phyloP scores from a whole-genome alignment of 163 green algal genomes.

The Scenedesmus sp. region DNA sequence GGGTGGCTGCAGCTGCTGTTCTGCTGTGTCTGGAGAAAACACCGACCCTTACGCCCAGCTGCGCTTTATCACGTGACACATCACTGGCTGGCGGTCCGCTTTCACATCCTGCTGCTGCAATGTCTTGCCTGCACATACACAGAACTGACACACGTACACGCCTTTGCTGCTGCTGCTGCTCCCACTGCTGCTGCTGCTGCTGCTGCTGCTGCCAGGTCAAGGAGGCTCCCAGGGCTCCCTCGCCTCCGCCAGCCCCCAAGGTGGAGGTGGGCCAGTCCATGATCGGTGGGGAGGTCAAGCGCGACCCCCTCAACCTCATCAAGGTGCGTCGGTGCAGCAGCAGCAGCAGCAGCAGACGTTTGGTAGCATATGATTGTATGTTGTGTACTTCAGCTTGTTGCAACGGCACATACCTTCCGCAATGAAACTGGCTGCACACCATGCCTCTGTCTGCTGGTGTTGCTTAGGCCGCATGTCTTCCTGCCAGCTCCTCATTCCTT shows the following conservation, averaged over 20 bases:
- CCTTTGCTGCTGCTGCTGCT: neutral
- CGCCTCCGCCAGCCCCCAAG: conserved; percentile 27
- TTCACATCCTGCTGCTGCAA: neutral
- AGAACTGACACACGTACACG: neutral
- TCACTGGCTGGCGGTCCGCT: too few species aligned
- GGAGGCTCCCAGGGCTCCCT: conserved; percentile 18
- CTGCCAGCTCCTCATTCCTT: too few species aligned
- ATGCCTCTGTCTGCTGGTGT: too few species aligned
- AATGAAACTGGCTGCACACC: neutral
- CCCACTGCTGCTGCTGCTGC: neutral
- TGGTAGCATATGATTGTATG: neutral
- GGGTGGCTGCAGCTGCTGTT: neutral
- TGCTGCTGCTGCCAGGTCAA: conserved; percentile 4
- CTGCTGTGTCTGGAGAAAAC: too few species aligned
- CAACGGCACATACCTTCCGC: neutral
- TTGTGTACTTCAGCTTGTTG: neutral
- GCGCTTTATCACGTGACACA: too few species aligned
- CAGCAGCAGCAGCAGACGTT: conserved; percentile 9
- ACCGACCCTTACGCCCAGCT: too few species aligned
- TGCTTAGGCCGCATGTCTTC: conserved; percentile 41
- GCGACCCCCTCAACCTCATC: conserved; percentile 87
- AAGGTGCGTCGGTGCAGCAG: conserved; percentile 62
- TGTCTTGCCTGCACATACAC: neutral
- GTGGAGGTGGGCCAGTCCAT: conserved; percentile 72
- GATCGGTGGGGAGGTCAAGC: conserved; percentile 48